phyloP scores from a whole-genome alignment of 2,329 filamentous ascomycete species.

The Drechslerella dactyloides region DNA sequence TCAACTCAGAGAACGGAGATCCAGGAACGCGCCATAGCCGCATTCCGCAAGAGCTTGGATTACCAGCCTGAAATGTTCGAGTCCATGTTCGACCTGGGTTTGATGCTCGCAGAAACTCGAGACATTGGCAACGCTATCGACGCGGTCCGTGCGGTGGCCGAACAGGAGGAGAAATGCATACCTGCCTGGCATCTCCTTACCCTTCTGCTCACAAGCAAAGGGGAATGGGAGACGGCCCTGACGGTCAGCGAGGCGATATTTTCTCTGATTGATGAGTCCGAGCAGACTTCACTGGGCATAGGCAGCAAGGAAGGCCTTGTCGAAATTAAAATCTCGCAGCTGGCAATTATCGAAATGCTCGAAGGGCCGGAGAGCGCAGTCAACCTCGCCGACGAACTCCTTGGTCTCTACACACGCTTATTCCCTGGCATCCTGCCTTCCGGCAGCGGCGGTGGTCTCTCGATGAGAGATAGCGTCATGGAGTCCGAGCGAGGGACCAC shows the following conservation, averaged over 20 bases:
- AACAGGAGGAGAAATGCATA: conserved; percentile 60
- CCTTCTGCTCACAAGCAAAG: conserved; percentile 80
- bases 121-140: conserved; percentile 82
- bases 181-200: conserved; percentile 91
- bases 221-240: conserved; percentile 80
- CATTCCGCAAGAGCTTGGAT: conserved; percentile 74
- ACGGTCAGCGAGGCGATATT: conserved; percentile 88
- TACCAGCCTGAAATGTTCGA: conserved; percentile 74
- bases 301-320: conserved; percentile 81
- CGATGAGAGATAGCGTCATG: conserved; percentile 44
- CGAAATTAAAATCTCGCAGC: conserved; percentile 95
- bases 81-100: conserved; percentile 77
- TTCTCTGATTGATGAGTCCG: conserved; percentile 63
- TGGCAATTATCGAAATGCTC: conserved; percentile 79
- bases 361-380: conserved; percentile 86
- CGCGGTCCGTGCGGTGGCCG: conserved; percentile 55
- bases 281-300: conserved; percentile 40
- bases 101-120: conserved; percentile 86
- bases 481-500: conserved; percentile 29
- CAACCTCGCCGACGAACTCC: conserved; percentile 82
- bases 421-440: conserved; percentile 61
- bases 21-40: conserved; percentile 77
- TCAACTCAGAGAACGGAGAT: conserved; percentile 73
- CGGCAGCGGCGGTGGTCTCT: not conserved
- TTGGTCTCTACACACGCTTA: conserved; percentile 79